Percentiles rank a stretch among this genome's conserved stretches.
These are phyloP conservation scores for Ramularia collo-cygni DNA, from an alignment of 2,329 filamentous ascomycete genomes.

Conservation along the genomic window DNA sequence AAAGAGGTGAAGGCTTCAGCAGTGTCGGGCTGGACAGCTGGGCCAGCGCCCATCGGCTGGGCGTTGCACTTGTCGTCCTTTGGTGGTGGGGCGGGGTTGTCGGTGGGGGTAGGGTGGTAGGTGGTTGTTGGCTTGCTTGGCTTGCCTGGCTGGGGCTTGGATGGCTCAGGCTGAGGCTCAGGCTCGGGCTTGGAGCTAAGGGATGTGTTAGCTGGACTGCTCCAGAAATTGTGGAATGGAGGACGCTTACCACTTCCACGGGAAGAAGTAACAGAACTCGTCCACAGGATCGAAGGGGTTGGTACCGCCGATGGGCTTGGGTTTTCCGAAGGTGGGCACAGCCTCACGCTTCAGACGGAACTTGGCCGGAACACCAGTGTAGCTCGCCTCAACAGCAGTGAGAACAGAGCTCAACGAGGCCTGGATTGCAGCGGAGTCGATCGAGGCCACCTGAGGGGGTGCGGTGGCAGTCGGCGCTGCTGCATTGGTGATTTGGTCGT, in stretches of 20 bases:
- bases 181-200: background rate
- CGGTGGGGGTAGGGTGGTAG: background rate
- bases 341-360: conserved; percentile 6
- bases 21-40: conserved; percentile 7
- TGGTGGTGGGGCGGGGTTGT: background rate
- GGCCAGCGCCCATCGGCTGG: conserved; percentile 1
- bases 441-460: conserved; percentile 5
- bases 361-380: conserved; percentile 6
- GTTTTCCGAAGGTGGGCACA: too few species aligned
- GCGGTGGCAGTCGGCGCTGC: conserved; percentile 7
- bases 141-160: background rate
- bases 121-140: background rate
- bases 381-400: background rate
- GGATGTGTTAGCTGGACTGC: too few species aligned
- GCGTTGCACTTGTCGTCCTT: conserved; percentile 1
- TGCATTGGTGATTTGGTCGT: conserved; percentile 5
- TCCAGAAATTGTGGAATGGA: too few species aligned
- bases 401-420: conserved; percentile 4
- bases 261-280: background rate
- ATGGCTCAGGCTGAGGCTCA: background rate
- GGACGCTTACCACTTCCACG: background rate
- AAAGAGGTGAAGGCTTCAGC: conserved; percentile 9
- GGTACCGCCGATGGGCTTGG: too few species aligned
- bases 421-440: conserved; percentile 6
- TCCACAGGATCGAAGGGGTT: background rate